A percentile compares a stretch with the other conserved stretches of the same genome.
Evolutionary conservation across 495 filamentous ascomycete species (phyloP).

Genomic region (Elaphomyces granulatus): DNA sequence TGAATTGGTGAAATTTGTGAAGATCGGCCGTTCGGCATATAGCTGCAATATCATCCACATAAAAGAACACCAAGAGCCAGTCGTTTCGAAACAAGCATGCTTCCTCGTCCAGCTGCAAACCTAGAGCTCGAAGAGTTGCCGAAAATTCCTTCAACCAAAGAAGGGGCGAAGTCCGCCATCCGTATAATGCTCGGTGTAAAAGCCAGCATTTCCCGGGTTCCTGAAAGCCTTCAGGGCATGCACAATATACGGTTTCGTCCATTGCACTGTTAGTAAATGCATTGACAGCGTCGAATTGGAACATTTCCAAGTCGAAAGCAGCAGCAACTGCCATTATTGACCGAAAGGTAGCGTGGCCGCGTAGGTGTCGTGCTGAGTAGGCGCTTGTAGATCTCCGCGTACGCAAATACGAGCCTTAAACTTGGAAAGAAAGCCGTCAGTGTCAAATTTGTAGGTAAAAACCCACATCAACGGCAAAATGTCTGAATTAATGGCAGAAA

Average conservation of each 20-base stretch:
- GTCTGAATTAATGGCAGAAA: no score
- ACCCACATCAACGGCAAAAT: no score
- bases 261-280: slow-evolving; percentile 15
- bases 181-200: slow-evolving; percentile 11
- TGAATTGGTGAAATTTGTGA: slow-evolving; percentile 5
- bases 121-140: slow-evolving; percentile 6
- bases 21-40: background rate
- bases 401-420: slow-evolving; percentile 17
- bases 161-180: slow-evolving; percentile 9
- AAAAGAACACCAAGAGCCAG: slow-evolving; percentile 13
- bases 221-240: slow-evolving; percentile 6
- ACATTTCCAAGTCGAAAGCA: slow-evolving; percentile 6
- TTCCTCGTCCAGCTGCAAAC: slow-evolving; percentile 8
- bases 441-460: slow-evolving; percentile 12
- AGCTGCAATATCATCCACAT: slow-evolving; percentile 14
- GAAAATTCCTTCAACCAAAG: slow-evolving; percentile 13
- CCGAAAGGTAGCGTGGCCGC: slow-evolving; percentile 14
- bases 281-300: slow-evolving; percentile 12
- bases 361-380: slow-evolving; percentile 5
- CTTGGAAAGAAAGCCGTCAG: slow-evolving; percentile 11
- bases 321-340: slow-evolving; percentile 10
- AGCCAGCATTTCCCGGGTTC: background rate
- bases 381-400: slow-evolving; percentile 15
- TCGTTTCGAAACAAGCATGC: slow-evolving; percentile 9
- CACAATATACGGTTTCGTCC: slow-evolving; percentile 7